Evolutionary conservation across 2,329 filamentous ascomycete species (phyloP).

Genomic region (Verticillium nubilum): DNA sequence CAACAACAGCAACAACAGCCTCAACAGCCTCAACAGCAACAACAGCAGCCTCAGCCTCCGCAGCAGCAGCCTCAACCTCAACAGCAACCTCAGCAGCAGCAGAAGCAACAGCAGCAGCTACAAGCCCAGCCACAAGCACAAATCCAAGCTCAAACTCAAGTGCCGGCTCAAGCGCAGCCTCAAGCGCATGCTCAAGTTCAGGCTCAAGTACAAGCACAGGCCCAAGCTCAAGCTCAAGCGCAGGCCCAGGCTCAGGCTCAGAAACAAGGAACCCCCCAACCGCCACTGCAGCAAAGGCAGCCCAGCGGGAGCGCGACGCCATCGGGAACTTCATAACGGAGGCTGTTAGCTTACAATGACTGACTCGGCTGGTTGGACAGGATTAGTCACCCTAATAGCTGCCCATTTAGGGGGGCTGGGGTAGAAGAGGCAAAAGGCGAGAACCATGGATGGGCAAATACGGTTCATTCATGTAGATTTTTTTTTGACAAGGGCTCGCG

Average conservation of each 20-base stretch:
- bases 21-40: constrained; percentile 18
- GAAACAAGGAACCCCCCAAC: constrained; percentile 6
- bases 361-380: background rate
- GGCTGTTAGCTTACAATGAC: constrained; percentile 5
- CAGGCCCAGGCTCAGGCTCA: constrained; percentile 12
- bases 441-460: background rate
- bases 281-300: constrained; percentile 22
- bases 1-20: constrained; percentile 17
- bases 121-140: constrained; percentile 16
- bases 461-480: background rate
- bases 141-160: constrained; percentile 6
- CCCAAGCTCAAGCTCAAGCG: constrained; percentile 7
- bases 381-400: constrained; percentile 1
- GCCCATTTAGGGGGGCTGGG: background rate
- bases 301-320: constrained; percentile 34
- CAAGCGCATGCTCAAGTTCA: background rate
- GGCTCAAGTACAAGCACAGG: background rate
- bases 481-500: background rate
- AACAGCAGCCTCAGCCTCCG: constrained; percentile 19
- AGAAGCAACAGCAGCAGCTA: constrained; percentile 21
- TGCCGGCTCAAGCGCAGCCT: background rate
- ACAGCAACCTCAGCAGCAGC: constrained; percentile 18
- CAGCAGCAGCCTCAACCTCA: constrained; percentile 13
- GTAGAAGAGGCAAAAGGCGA: background rate
- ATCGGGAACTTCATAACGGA: constrained; percentile 43